A percentile compares a stretch with the other conserved stretches of the same genome.
These are phyloP conservation scores for Penicillium oxalicum DNA, from an alignment of 2,329 filamentous ascomycete species.

Conservation along the genomic window DNA sequence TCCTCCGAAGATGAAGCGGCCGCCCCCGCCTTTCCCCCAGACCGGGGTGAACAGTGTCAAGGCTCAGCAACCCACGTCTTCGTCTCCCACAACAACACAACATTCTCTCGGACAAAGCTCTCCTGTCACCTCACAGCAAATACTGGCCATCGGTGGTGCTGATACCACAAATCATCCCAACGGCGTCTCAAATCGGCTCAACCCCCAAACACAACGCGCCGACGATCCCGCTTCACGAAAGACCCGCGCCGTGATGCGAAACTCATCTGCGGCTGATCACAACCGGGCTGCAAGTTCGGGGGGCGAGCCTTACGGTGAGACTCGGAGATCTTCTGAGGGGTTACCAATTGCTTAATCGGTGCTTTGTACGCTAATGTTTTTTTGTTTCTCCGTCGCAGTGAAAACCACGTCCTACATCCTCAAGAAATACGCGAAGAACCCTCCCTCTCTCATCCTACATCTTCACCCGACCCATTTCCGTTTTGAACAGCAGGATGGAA, in stretches of 20 bases:
- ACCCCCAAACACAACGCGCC: constrained; percentile 50
- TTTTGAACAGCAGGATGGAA: constrained; percentile 90
- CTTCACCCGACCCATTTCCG: constrained; percentile 79
- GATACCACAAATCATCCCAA: constrained; percentile 21
- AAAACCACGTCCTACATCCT: constrained; percentile 71
- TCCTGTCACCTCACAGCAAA: constrained; percentile 39
- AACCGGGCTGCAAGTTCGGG: constrained; percentile 34
- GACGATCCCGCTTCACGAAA: constrained; percentile 29
- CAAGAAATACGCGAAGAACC: constrained; percentile 65
- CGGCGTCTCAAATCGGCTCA: constrained; percentile 46
- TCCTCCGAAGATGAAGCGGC: constrained; percentile 61
- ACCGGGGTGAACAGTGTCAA: constrained; percentile 53
- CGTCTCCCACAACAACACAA: constrained; percentile 50
- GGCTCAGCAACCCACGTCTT: constrained; percentile 56
- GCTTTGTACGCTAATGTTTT: constrained; percentile 9
- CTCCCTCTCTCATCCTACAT: constrained; percentile 81
- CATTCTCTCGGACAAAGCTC: constrained; percentile 43
- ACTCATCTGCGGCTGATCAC: constrained; percentile 25
- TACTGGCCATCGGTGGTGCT: constrained; percentile 34
- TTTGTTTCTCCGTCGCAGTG: constrained; percentile 46
- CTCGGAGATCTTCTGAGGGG: background rate
- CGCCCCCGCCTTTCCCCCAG: constrained; percentile 59
- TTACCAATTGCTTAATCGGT: constrained; percentile 2
- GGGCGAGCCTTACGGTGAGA: constrained; percentile 44
- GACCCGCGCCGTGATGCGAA: constrained; percentile 32